Evolutionary conservation across 352 stramenopile species (phyloP).

Genomic region (Phytopythium oedochilum): DNA sequence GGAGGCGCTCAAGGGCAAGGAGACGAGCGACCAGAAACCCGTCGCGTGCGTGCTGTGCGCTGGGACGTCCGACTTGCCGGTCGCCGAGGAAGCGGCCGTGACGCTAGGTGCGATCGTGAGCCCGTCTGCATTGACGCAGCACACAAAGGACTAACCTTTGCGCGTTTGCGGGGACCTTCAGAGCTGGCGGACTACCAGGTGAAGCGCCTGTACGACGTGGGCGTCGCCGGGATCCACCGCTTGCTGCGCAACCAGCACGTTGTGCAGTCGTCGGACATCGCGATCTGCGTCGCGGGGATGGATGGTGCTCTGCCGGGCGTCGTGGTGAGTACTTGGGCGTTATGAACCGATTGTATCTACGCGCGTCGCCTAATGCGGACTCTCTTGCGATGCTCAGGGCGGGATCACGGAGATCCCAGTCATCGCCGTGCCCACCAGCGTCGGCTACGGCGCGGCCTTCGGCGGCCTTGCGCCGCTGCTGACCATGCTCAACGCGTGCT

Average conservation of each 20-base stretch:
- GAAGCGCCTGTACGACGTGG: conserved; percentile 88
- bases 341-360: too few species aligned
- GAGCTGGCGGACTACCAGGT: conserved; percentile 88
- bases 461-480: conserved; percentile 92
- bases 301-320: conserved; percentile 96
- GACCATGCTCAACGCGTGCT: conserved; percentile 98
- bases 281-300: conserved; percentile 97
- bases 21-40: background rate
- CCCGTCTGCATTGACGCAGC: background rate
- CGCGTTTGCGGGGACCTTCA: conserved; percentile 9
- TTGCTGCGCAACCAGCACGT: conserved; percentile 86
- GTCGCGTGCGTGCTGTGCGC: conserved; percentile 89
- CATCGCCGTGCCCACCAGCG: conserved; percentile 89
- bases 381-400: conserved; percentile 24
- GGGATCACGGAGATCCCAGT: conserved; percentile 81
- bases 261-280: conserved; percentile 85
- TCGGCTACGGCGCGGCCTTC: conserved; percentile 90
- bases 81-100: conserved; percentile 95
- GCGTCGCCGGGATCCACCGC: conserved; percentile 92
- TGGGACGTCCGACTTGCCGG: conserved; percentile 94
- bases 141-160: background rate
- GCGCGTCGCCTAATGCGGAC: background rate
- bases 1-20: background rate
- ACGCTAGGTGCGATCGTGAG: conserved; percentile 58
- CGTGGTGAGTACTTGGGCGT: conserved; percentile 65